These are phyloP conservation scores for Rubia yunnanensis DNA, from an alignment of 257 asterid species.

Conservation along the genomic window DNA sequence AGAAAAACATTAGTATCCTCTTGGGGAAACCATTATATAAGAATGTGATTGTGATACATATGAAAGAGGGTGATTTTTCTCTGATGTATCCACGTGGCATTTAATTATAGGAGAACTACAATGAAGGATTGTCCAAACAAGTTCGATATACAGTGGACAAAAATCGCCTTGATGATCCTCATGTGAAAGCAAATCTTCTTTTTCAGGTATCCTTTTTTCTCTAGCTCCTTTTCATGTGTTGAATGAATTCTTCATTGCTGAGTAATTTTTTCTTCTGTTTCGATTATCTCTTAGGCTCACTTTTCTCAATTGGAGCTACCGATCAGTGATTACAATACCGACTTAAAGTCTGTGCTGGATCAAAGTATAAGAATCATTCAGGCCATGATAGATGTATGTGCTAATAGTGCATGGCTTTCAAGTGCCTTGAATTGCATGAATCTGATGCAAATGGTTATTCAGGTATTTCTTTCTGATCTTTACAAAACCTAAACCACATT, in stretches of 20 bases:
- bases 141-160: conserved; percentile 72
- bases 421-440: conserved; percentile 83
- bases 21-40: too few relatives aligned
- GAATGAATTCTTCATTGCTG: background rate
- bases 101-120: conserved; percentile 56
- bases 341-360: conserved; percentile 88
- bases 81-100: background rate
- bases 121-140: conserved; percentile 63
- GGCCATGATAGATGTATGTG: conserved; percentile 98
- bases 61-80: background rate
- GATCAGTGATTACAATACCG: conserved; percentile 84
- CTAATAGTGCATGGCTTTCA: conserved; percentile 97
- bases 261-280: background rate
- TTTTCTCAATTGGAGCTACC: conserved; percentile 80
- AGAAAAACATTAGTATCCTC: background rate
- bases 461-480: conserved; percentile 42
- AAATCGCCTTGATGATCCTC: conserved; percentile 90
- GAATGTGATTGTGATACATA: background rate
- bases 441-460: conserved; percentile 98
- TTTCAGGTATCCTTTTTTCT: conserved; percentile 55
- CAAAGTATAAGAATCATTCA: conserved; percentile 93
- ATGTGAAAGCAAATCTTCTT: conserved; percentile 93
- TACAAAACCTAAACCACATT: background rate
- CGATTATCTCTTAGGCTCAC: conserved; percentile 49
- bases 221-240: conserved; percentile 6